Evolutionary conservation across 805 yeast species (phyloP).

Genomic region (Barnettozyma populi): DNA sequence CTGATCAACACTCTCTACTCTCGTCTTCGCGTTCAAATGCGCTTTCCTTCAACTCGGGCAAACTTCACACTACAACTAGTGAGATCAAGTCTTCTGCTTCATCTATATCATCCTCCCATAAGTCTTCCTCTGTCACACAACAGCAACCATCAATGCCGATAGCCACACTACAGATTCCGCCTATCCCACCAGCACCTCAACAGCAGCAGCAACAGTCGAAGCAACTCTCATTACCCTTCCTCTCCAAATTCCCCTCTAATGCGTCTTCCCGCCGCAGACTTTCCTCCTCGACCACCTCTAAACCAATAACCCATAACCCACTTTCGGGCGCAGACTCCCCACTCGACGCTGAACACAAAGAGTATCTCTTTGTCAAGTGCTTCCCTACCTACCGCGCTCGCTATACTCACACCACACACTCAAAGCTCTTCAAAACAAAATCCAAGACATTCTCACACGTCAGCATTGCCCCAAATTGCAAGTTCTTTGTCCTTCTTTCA

Average conservation of each 20-base stretch:
- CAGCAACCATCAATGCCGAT: background rate
- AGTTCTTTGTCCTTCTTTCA: constrained; percentile 58
- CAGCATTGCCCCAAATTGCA: constrained; percentile 58
- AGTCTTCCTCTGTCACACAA: background rate
- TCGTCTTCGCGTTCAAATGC: constrained; percentile 1
- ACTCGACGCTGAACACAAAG: constrained; percentile 38
- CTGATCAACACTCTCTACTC: constrained; percentile 2
- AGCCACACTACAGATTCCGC: background rate
- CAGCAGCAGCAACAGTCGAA: background rate
- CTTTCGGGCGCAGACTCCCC: background rate
- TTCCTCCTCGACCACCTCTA: background rate
- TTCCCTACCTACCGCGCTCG: constrained; percentile 76
- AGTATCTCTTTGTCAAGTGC: constrained; percentile 65
- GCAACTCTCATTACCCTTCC: constrained; percentile 1
- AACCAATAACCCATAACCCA: background rate
- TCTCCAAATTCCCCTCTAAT: constrained; percentile 9
- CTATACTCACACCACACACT: constrained; percentile 47
- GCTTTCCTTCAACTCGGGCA: background rate
- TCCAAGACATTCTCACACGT: constrained; percentile 48
- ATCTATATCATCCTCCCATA: background rate
- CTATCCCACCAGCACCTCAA: background rate
- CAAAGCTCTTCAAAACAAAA: constrained; percentile 42
- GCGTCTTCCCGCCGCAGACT: background rate
- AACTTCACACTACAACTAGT: background rate
- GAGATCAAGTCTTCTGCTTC: constrained; percentile 1